These are phyloP conservation scores for Trichaptum fuscoviolaceum DNA, from an alignment of 768 basidiomycete species.

Conservation along the genomic window DNA sequence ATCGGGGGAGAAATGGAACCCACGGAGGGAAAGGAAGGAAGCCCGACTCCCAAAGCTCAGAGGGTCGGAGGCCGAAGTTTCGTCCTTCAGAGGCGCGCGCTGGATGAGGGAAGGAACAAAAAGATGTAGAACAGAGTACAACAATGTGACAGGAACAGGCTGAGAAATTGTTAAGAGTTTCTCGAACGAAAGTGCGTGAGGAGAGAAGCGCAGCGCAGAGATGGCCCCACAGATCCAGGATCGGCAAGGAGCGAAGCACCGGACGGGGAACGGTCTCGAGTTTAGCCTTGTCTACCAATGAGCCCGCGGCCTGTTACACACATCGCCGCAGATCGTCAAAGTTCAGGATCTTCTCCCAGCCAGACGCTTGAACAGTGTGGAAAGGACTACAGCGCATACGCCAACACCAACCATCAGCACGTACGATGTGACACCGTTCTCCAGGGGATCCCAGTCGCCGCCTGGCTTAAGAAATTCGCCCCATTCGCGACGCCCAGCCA, in stretches of 20 bases:
- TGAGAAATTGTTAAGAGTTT: background rate
- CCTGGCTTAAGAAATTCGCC: background rate
- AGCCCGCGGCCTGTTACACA: background rate
- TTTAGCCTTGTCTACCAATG: background rate
- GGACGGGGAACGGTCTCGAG: background rate
- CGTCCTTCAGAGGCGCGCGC: background rate
- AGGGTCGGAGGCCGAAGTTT: background rate
- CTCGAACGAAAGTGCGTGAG: background rate
- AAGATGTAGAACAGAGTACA: background rate
- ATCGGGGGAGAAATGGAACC: slow-evolving; percentile 1
- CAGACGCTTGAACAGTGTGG: background rate
- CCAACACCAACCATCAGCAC: slow-evolving; percentile 5
- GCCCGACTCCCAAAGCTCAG: background rate
- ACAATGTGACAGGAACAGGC: background rate
- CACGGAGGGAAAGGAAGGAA: background rate
- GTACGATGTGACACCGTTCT: slow-evolving; percentile 1
- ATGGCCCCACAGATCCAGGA: background rate
- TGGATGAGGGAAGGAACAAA: background rate
- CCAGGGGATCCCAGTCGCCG: slow-evolving; percentile 3
- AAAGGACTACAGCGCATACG: slow-evolving; percentile 2
- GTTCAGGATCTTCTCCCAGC: background rate
- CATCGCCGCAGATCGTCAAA: background rate
- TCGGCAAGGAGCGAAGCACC: background rate
- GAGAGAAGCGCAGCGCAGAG: background rate
- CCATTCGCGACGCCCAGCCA: background rate